Base-by-base conservation (phyloP, 2,329 filamentous ascomycete genomes). In the Aciculosporium take region DNA sequence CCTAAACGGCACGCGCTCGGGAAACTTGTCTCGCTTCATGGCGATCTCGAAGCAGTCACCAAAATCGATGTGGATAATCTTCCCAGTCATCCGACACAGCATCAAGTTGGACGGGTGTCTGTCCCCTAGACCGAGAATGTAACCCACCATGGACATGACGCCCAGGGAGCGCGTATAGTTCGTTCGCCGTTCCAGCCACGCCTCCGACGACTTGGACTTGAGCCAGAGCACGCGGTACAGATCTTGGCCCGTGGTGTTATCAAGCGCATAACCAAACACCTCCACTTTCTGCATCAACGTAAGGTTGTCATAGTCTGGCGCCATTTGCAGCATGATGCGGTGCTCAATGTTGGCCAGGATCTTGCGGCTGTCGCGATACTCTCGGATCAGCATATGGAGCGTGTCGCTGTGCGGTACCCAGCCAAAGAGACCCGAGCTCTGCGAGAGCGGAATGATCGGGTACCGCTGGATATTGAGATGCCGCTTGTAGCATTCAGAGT, bases 81-180 rank as follows among this genome's bases (percentile, higher is more conserved):
- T 94, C 57, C 91, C 91, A 1, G 89, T 96, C 46, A 93, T 79
- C 30, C 87, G 82, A 61, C 98, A 91, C 31, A 99, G 80, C 82
- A 98, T 93, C 55, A 99, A 67, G 61, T 99, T 99, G 46, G 87
- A 95, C 29, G 93, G 93, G 64, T 99, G 91, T 37, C 93, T 81
- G 65, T 99, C 91, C 41, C 91, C 91, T 12, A 99, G 71, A 45
- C 91, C 93, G 18, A 99, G 77, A 49, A 99, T 96, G 61, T 99
- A 99, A 48, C 91, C 91, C n/a, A 96, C 91, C 87, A 99, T 98
- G n/a, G 87, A 95, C 91, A 98, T 99, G 54, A 98, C 91, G 52
- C 86, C 91, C 2, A 98, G 71, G 1, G 89, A 96, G 44, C 91
- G 82, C 15, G 91, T 98, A 65, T 98, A 99, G 58, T 94, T 98